phyloP scores from a whole-genome alignment of 2,329 filamentous ascomycete genomes.

The Arthrinium phaeospermum region DNA sequence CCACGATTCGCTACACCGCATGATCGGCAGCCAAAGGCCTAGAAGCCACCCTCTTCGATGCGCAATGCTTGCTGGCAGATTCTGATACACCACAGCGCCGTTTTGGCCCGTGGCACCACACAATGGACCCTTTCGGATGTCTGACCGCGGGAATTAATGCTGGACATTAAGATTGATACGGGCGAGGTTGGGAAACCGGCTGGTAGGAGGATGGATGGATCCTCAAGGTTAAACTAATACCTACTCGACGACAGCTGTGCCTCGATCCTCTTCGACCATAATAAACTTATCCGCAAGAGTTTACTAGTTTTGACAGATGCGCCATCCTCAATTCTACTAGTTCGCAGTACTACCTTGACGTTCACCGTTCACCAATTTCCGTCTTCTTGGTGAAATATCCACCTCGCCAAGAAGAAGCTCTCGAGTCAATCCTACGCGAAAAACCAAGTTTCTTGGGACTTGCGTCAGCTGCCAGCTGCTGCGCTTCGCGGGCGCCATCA shows the following conservation, averaged over 20 bases:
- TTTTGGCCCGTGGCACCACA: not conserved
- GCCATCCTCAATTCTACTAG: not conserved
- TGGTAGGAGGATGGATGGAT: not conserved
- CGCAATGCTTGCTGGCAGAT: not conserved
- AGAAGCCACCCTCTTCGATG: not conserved
- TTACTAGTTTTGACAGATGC: conserved; percentile 5
- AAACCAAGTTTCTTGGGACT: not conserved
- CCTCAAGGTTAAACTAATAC: not conserved
- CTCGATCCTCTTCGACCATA: not conserved
- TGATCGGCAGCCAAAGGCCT: not conserved
- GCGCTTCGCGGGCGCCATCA: not conserved
- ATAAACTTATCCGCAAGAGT: not conserved
- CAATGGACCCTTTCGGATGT: not conserved
- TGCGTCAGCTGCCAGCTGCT: not conserved
- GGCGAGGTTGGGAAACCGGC: not conserved
- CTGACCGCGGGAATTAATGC: conserved; percentile 1
- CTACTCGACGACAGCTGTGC: not conserved
- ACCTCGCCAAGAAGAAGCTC: conserved; percentile 13
- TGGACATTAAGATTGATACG: not conserved
- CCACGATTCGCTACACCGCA: not conserved
- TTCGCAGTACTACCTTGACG: not conserved
- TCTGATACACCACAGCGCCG: not conserved
- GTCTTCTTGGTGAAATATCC: not conserved
- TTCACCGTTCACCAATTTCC: not conserved
- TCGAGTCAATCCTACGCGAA: not conserved